phyloP scores from a whole-genome alignment of 208 protist genomes.

The Acanthamoeba lenticulata region DNA sequence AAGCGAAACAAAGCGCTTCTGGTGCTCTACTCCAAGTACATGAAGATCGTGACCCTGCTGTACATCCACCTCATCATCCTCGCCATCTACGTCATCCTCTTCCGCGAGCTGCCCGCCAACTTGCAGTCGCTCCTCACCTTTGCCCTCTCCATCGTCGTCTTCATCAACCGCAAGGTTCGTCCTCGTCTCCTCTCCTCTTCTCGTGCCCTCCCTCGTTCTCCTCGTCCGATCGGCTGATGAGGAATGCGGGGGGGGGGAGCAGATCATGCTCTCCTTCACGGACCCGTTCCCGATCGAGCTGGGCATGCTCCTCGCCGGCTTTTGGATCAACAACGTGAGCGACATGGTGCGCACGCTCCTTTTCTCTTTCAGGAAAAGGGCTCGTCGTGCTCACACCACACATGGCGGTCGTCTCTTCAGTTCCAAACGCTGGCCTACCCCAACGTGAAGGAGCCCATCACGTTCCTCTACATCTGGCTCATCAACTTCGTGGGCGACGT shows the following conservation, averaged over 20 bases:
- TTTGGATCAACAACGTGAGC: constrained; percentile 77
- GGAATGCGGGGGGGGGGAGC: no score
- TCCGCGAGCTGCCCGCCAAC: constrained; percentile 34
- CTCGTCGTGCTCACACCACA: no score
- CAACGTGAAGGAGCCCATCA: constrained; percentile 56
- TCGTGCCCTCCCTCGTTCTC: no score
- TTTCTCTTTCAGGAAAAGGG: no score
- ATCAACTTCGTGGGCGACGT: constrained; percentile 66
- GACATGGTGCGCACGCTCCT: constrained; percentile 48
- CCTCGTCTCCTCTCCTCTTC: not conserved
- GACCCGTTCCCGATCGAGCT: constrained; percentile 73
- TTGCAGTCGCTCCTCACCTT: constrained; percentile 23
- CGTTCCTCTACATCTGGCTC: constrained; percentile 66
- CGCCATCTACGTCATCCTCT: constrained; percentile 52
- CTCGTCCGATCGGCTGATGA: no score
- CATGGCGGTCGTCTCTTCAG: not conserved
- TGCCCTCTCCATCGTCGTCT: constrained; percentile 39
- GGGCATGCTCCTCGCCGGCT: constrained; percentile 70
- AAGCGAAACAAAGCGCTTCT: not conserved
- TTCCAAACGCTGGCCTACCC: constrained; percentile 73
- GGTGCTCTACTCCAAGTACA: constrained; percentile 19
- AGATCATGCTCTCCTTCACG: constrained; percentile 51
- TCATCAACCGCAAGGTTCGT: constrained; percentile 40
- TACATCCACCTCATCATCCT: constrained; percentile 55
- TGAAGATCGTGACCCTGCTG: constrained; percentile 56